phyloP scores from a whole-genome alignment of 805 yeast genomes.

The Lachancea quebecensis region DNA sequence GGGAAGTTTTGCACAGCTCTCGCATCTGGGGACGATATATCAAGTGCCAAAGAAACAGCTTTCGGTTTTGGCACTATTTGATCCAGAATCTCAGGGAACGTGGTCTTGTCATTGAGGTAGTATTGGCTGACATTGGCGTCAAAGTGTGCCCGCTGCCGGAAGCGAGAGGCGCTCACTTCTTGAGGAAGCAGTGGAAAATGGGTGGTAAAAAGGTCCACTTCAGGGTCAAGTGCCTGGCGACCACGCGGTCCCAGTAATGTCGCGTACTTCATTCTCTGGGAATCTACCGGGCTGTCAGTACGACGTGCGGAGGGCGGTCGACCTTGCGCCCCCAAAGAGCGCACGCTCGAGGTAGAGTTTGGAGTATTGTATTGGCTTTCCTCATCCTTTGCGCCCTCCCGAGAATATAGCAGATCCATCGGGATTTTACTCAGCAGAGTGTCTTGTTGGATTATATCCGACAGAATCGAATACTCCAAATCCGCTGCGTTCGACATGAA shows the following conservation, averaged over 20 bases:
- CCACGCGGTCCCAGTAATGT: conserved; percentile 26
- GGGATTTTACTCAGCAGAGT: conserved; percentile 21
- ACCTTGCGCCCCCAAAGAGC: neutral
- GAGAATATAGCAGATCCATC: conserved; percentile 18
- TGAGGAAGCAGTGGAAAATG: conserved; percentile 31
- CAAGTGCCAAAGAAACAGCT: conserved; percentile 22
- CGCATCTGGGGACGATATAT: conserved; percentile 19
- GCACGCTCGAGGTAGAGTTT: conserved; percentile 1
- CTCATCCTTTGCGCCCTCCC: neutral
- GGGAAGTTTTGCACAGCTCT: conserved; percentile 18
- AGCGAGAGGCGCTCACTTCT: conserved; percentile 7
- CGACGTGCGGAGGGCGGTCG: neutral
- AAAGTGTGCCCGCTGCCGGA: conserved; percentile 2
- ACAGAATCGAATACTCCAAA: conserved; percentile 61
- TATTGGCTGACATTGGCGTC: conserved; percentile 58
- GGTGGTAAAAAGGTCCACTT: conserved; percentile 22
- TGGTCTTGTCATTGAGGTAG: conserved; percentile 46
- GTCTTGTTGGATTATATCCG: conserved; percentile 49
- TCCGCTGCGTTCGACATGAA: conserved; percentile 68
- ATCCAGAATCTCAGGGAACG: conserved; percentile 55
- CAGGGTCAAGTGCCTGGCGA: conserved; percentile 19
- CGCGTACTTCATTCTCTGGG: conserved; percentile 13
- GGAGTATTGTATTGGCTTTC: conserved; percentile 9
- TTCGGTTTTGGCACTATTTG: conserved; percentile 10
- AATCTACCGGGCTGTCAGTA: neutral